Evolutionary conservation across 257 asterid species (phyloP).

Genomic region (Primulina eburnea): DNA sequence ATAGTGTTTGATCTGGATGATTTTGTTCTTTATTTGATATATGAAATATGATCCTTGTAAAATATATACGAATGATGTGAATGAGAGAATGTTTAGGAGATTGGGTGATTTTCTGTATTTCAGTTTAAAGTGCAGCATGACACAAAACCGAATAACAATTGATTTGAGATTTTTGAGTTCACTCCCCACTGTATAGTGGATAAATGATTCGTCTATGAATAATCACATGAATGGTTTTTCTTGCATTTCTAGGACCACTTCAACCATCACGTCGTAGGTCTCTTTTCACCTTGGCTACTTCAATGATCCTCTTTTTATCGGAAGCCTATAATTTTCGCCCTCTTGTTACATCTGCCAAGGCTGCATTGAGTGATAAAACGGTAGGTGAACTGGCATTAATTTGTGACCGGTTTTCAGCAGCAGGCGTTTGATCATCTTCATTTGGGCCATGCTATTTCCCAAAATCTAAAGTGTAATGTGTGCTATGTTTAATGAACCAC

Average conservation of each 20-base stretch:
- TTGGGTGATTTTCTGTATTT: conserved; percentile 1
- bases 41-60: conserved; percentile 2
- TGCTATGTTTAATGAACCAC: conserved; percentile 21
- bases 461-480: conserved; percentile 16
- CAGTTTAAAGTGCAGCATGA: conserved; percentile 10
- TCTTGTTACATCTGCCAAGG: conserved; percentile 55
- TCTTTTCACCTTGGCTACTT: conserved; percentile 67
- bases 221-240: conserved; percentile 19
- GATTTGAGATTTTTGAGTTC: neutral
- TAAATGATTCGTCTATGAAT: neutral
- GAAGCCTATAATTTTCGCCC: conserved; percentile 57
- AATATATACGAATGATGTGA: conserved; percentile 16
- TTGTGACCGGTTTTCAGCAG: conserved; percentile 14
- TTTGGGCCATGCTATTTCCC: conserved; percentile 9
- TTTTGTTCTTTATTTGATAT: neutral
- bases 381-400: conserved; percentile 39
- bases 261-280: conserved; percentile 73
- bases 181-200: conserved; percentile 10
- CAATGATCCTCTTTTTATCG: conserved; percentile 66
- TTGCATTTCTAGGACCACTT: conserved; percentile 47
- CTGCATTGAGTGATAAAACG: conserved; percentile 50
- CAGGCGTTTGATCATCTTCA: conserved; percentile 26
- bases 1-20: conserved; percentile 19
- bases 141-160: conserved; percentile 1
- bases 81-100: conserved; percentile 10